These are phyloP conservation scores for Corymbia calophylla DNA, from an alignment of 441 rosid species.

Conservation along the genomic window DNA sequence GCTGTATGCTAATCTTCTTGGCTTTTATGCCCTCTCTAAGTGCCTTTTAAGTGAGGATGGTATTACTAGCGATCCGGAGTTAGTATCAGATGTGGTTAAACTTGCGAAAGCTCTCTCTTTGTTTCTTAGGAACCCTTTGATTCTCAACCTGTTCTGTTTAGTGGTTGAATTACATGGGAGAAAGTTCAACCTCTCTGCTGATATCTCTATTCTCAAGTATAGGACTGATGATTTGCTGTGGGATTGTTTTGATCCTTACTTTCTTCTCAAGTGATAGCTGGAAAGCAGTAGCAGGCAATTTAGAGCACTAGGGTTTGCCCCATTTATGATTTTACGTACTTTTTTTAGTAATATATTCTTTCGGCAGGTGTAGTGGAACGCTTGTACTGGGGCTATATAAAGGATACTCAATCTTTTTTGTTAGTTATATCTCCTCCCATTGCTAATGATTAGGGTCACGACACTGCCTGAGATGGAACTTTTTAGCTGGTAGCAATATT, in stretches of 20 bases:
- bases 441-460: not conserved
- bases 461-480: not conserved
- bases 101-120: constrained; percentile 49
- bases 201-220: constrained; percentile 12
- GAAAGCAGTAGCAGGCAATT: not conserved
- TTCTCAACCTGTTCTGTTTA: constrained; percentile 52
- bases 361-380: not conserved
- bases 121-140: constrained; percentile 65
- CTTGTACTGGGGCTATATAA: not conserved
- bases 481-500: not conserved
- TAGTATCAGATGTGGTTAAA: constrained; percentile 33
- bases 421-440: not conserved
- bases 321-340: not conserved
- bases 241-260: constrained; percentile 82
- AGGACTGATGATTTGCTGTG: constrained; percentile 25
- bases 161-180: constrained; percentile 45
- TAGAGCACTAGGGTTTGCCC: not conserved
- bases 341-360: not conserved
- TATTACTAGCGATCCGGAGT: constrained; percentile 10
- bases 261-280: constrained; percentile 51
- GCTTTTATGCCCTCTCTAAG: constrained; percentile 61
- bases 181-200: constrained; percentile 8
- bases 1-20: constrained; percentile 73
- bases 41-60: constrained; percentile 34
- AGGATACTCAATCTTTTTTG: not conserved